Evolutionary conservation across 345 rosid species (phyloP).

Genomic region (Crucihimalaya himalaica): DNA sequence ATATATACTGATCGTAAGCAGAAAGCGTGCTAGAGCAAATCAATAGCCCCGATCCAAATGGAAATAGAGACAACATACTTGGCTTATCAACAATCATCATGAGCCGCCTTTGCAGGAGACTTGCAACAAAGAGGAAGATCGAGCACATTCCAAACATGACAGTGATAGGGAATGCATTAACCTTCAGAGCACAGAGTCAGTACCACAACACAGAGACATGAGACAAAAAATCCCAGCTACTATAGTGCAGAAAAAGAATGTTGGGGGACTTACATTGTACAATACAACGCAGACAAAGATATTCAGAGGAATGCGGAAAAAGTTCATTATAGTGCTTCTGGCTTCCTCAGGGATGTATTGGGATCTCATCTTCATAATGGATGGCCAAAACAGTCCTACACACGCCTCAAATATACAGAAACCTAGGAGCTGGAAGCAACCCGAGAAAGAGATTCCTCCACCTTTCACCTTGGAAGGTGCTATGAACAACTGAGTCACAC

Average conservation of each 20-base stretch:
- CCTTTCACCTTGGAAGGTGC: conserved; percentile 74
- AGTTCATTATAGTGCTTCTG: conserved; percentile 99
- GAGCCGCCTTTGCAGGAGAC: conserved; percentile 79
- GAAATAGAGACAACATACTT: conserved; percentile 54
- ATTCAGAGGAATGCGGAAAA: conserved; percentile 95
- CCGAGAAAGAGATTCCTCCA: conserved; percentile 80
- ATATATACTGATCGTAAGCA: conserved; percentile 3
- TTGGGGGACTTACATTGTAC: conserved; percentile 67
- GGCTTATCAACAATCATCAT: conserved; percentile 74
- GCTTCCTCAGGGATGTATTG: conserved; percentile 99
- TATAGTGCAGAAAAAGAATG: background rate
- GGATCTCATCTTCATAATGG: conserved; percentile 99
- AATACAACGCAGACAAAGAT: conserved; percentile 90
- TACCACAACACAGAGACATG: conserved; percentile 1
- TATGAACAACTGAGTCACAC: conserved; percentile 53
- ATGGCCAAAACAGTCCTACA: conserved; percentile 99
- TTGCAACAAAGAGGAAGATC: conserved; percentile 91
- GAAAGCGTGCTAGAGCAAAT: conserved; percentile 6
- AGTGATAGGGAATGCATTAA: conserved; percentile 87
- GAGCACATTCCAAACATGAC: conserved; percentile 99
- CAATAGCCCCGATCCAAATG: conserved; percentile 16
- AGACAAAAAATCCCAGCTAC: background rate
- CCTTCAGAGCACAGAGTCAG: conserved; percentile 50
- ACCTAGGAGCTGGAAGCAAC: conserved; percentile 83
- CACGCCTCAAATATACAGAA: conserved; percentile 95